These are phyloP conservation scores for Hypoxylon sp. DNA, from an alignment of 2,329 filamentous ascomycete species.

Conservation along the genomic window DNA sequence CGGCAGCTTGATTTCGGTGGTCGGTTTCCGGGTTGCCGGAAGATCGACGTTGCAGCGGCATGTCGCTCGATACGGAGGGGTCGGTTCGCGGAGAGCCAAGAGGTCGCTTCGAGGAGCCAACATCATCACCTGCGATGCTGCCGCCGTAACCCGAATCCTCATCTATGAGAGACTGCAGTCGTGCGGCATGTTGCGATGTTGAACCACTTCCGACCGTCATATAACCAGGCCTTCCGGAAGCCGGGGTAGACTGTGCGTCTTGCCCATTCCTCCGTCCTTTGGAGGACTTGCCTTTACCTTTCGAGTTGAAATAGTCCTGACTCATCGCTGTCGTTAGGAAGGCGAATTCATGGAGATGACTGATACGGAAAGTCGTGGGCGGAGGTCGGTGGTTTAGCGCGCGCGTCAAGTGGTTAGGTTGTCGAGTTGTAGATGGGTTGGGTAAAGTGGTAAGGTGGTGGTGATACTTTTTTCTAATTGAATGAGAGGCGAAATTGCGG, in stretches of 20 bases:
- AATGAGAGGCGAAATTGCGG: constrained; percentile 37
- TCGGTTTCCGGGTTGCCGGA: constrained; percentile 70
- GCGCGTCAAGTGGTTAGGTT: constrained; percentile 13
- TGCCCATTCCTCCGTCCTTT: constrained; percentile 52
- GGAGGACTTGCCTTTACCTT: constrained; percentile 59
- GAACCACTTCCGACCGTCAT: constrained; percentile 90
- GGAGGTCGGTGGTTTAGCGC: constrained; percentile 6
- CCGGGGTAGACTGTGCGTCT: constrained; percentile 47
- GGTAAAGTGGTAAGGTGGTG: constrained; percentile 16
- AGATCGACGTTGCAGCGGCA: constrained; percentile 60
- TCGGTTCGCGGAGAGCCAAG: constrained; percentile 59
- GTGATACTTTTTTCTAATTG: constrained; percentile 33
- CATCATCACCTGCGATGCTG: constrained; percentile 77
- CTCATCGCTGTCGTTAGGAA: constrained; percentile 65
- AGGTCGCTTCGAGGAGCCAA: constrained; percentile 55
- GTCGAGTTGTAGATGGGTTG: constrained; percentile 17
- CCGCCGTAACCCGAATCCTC: constrained; percentile 93
- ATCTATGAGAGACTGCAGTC: constrained; percentile 85
- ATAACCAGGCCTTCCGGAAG: constrained; percentile 71
- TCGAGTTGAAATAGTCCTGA: constrained; percentile 67
- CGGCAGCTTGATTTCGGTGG: constrained; percentile 78
- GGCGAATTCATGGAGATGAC: constrained; percentile 39
- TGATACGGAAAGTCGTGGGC: constrained; percentile 5
- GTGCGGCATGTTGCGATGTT: constrained; percentile 84
- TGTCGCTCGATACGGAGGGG: constrained; percentile 63